phyloP scores from a whole-genome alignment of 2,329 filamentous ascomycete genomes.

The Podosphaera leucotricha region DNA sequence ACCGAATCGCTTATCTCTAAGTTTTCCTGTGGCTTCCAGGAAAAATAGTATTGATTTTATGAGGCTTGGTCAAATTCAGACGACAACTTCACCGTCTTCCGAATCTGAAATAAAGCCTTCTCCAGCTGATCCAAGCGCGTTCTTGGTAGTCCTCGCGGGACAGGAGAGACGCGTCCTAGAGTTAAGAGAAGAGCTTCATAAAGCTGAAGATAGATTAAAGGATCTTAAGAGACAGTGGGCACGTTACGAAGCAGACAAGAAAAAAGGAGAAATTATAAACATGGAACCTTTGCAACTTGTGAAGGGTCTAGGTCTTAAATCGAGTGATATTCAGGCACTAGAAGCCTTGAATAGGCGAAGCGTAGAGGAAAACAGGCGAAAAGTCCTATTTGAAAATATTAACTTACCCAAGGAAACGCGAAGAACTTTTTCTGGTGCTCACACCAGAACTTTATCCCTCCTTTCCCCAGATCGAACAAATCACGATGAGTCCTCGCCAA shows the following conservation, averaged over 20 bases:
- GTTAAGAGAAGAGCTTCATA: constrained; percentile 66
- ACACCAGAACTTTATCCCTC: constrained; percentile 48
- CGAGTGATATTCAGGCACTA: constrained; percentile 8
- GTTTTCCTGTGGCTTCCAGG: constrained; percentile 14
- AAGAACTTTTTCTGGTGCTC: constrained; percentile 39
- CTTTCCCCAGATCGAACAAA: constrained; percentile 34
- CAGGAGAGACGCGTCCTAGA: constrained; percentile 84
- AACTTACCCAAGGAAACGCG: constrained; percentile 22
- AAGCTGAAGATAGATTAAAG: constrained; percentile 55
- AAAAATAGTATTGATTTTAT: constrained; percentile 8
- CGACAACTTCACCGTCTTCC: constrained; percentile 9
- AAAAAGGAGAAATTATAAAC: constrained; percentile 40
- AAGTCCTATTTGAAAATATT: constrained; percentile 33
- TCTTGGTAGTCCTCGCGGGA: constrained; percentile 74
- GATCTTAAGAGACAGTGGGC: constrained; percentile 70
- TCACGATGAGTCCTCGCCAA: constrained; percentile 6
- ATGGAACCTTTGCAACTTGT: constrained; percentile 34
- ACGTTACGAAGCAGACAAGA: constrained; percentile 50
- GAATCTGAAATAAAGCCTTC: constrained; percentile 9
- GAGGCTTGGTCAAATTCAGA: constrained; percentile 13
- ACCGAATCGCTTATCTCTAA: constrained; percentile 15
- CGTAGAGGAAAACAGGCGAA: constrained; percentile 49
- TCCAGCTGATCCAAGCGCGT: constrained; percentile 17
- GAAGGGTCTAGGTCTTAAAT: constrained; percentile 11
- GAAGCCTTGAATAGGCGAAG: constrained; percentile 14